Conservation (phyloP, 495 filamentous ascomycete species). For the Venustampulla echinocandica region DNA sequence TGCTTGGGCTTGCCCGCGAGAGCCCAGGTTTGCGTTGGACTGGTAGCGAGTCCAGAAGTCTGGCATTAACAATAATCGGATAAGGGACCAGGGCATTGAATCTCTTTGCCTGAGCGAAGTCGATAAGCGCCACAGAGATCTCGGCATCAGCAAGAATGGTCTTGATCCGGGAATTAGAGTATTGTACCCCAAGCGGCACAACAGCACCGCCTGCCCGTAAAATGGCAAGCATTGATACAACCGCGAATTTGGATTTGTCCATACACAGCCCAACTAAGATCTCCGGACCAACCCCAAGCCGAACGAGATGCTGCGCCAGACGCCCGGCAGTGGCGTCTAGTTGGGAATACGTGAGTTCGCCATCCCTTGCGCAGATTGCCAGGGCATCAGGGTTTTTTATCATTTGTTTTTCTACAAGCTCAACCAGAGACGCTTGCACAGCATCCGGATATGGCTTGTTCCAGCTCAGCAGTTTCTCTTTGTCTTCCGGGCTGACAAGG, state of each 20-base stretch:
- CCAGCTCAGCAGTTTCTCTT: not conserved
- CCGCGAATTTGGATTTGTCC: conserved; percentile 35
- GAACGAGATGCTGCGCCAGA: not conserved
- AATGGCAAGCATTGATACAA: conserved; percentile 32
- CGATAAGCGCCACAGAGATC: not conserved
- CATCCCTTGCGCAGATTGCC: conserved; percentile 31
- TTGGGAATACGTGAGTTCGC: conserved; percentile 23
- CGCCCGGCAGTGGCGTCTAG: not conserved
- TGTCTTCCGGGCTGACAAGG: not conserved
- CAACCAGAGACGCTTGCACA: not conserved
- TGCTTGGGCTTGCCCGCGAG: not conserved
- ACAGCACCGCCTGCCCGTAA: conserved; percentile 32
- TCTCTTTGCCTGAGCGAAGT: not conserved
- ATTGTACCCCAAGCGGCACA: conserved; percentile 45
- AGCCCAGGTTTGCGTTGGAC: not conserved
- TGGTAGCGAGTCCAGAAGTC: not conserved
- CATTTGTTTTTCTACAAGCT: conserved; percentile 1
- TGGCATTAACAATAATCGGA: not conserved
- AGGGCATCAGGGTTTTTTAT: not conserved
- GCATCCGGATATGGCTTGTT: not conserved
- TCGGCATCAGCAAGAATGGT: not conserved
- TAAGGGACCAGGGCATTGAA: not conserved
- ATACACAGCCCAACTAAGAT: conserved; percentile 17
- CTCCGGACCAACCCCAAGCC: not conserved
- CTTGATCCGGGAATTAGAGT: not conserved